Percentiles rank a stretch among this genome's conserved stretches.
Conservation (phyloP, 2,329 filamentous ascomycete species). For the Alternaria consortialis region DNA sequence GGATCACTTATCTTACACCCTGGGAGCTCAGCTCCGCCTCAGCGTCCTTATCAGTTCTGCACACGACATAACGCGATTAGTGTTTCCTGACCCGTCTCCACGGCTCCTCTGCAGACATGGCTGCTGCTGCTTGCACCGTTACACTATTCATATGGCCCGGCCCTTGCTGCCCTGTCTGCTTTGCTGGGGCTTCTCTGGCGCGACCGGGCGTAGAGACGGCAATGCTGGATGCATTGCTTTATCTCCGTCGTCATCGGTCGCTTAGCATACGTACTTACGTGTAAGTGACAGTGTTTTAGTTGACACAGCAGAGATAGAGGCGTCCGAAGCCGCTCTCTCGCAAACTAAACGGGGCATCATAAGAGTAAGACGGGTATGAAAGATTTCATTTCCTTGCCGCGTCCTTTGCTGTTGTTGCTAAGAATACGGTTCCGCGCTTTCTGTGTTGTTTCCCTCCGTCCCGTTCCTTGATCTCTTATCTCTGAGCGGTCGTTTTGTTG, state of each 20-base stretch:
- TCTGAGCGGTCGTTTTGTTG: constrained; percentile 1
- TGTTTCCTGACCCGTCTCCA: constrained; percentile 14
- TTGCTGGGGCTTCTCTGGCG: neutral
- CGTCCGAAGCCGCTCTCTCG: constrained; percentile 1
- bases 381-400: no score
- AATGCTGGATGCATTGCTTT: neutral
- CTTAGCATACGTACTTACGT: constrained; percentile 29
- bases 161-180: neutral
- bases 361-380: neutral
- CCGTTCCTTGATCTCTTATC: constrained; percentile 4
- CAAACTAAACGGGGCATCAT: neutral
- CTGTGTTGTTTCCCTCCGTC: neutral
- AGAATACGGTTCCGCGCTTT: neutral
- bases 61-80: constrained; percentile 14
- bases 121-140: neutral
- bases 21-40: neutral
- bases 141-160: neutral
- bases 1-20: constrained; percentile 15
- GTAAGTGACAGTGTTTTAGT: constrained; percentile 6
- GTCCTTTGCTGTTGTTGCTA: neutral
- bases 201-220: neutral
- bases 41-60: constrained; percentile 21
- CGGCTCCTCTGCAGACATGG: constrained; percentile 13
- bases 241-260: constrained; percentile 21
- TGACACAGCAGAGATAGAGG: constrained; percentile 21